Base-by-base conservation (phyloP, 2,329 filamentous ascomycete genomes). In the Penicillium sp. region DNA sequence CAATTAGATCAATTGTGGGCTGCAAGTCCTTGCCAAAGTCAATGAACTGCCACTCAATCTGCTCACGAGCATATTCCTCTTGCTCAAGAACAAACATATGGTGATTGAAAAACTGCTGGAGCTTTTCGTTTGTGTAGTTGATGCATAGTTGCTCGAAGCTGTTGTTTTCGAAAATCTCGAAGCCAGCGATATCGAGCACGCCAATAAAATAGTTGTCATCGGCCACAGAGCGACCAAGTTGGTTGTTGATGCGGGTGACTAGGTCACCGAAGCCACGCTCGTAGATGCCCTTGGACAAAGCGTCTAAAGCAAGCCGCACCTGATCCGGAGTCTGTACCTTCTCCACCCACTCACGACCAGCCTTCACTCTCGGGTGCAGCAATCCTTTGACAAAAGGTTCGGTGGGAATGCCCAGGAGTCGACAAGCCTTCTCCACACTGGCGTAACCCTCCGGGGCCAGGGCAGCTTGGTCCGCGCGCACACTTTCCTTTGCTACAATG, bases 71-170 rank as follows among this genome's bases (percentile, higher is more conserved):
- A 75, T 99, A 99, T 75, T 99, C 95, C 75, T 99, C 95, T 71
- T 99, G 95, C 74, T 99, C 95, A 7, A 99, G 82, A 10, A 99
- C 95, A 72, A 99, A 99, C 95, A 99, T 99, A 80, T 99, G 96
- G 73, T 99, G 95, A 70, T 99, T 99, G 85, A 99, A 99, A 76
- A 99, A 99, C 68, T 99, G 95, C 72, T 99, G 95, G 6, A 99
- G 86, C 76, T 97, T 99, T 76, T 99, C 95, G 77, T 99, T 99
- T 61, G 96, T 98, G 78, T 99, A 99, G 78, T 99, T 99, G 83
- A 99, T 99, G 81, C 95, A 99, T 6, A 99, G 84, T 76, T 99
- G 95, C 75, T 99, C 95, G 70, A 99, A 99, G 80, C 94, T 97
- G 80, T 99, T 99, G 70, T 91, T 86, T 68, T 99, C 93, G 69